These are phyloP conservation scores for Fusarium metavorans DNA, from an alignment of 2,329 filamentous ascomycete genomes.

Conservation along the genomic window DNA sequence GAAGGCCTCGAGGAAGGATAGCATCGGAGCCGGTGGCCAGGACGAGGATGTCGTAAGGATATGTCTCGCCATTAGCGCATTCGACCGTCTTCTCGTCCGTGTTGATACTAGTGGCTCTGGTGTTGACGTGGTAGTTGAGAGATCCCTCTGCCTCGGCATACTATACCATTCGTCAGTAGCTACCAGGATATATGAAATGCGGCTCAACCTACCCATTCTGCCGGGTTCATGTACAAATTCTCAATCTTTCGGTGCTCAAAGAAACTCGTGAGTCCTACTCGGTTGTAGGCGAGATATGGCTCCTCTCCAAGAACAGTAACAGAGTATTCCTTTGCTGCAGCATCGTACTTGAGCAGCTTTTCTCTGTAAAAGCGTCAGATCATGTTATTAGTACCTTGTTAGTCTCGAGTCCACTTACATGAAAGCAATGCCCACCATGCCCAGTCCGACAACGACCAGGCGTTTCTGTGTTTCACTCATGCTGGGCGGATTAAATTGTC, in stretches of 20 bases:
- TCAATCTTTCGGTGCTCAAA: conserved; percentile 89
- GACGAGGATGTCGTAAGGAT: conserved; percentile 84
- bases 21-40: conserved; percentile 90
- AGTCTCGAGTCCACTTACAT: conserved; percentile 70
- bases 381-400: background rate
- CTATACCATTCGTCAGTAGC: conserved; percentile 52
- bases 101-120: conserved; percentile 74
- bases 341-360: conserved; percentile 88
- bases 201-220: conserved; percentile 74
- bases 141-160: conserved; percentile 76
- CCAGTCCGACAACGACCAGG: conserved; percentile 86
- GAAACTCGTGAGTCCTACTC: conserved; percentile 89
- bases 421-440: conserved; percentile 92
- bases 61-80: conserved; percentile 76
- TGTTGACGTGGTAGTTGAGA: conserved; percentile 81
- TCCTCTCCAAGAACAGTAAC: conserved; percentile 91
- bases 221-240: conserved; percentile 87
- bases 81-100: conserved; percentile 72
- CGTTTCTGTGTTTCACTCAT: conserved; percentile 61
- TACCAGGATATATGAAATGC: background rate
- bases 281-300: conserved; percentile 88
- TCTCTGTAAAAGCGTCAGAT: conserved; percentile 67
- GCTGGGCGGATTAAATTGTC: conserved; percentile 2
- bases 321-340: conserved; percentile 79
- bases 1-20: conserved; percentile 76